These are phyloP conservation scores for Candida patagonica DNA, from an alignment of 805 yeast species.

Conservation along the genomic window DNA sequence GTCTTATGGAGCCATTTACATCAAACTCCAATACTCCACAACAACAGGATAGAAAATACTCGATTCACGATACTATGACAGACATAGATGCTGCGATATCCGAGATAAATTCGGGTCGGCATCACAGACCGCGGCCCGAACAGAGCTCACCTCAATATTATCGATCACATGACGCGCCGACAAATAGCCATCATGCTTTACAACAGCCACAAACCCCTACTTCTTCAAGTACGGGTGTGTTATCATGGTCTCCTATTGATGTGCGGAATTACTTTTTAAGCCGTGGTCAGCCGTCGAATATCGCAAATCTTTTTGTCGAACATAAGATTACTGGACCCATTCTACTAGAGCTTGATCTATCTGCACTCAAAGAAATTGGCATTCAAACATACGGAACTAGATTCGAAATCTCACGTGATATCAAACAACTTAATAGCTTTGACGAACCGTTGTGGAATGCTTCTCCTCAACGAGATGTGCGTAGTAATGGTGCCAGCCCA, in stretches of 20 bases:
- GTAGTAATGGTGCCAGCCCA: neutral
- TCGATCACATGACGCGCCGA: neutral
- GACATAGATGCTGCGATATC: constrained; percentile 34
- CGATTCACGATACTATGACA: constrained; percentile 23
- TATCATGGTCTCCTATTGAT: constrained; percentile 75
- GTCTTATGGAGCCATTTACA: constrained; percentile 2
- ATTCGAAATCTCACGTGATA: constrained; percentile 83
- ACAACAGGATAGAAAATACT: neutral
- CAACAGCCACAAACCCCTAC: neutral
- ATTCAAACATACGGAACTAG: constrained; percentile 91
- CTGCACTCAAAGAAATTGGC: constrained; percentile 83
- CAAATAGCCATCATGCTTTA: neutral
- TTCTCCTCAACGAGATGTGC: no score
- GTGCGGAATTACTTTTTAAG: constrained; percentile 69
- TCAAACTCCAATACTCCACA: neutral
- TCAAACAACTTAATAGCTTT: constrained; percentile 44
- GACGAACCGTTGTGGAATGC: constrained; percentile 5
- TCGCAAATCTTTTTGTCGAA: constrained; percentile 71
- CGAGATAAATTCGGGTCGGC: constrained; percentile 17
- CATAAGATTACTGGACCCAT: constrained; percentile 89
- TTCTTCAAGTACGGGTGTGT: constrained; percentile 15
- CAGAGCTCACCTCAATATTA: neutral
- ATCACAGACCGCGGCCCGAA: neutral
- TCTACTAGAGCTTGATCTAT: constrained; percentile 72
- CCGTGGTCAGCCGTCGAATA: constrained; percentile 61